Percentiles rank a stretch among this genome's conserved stretches.
phyloP scores from a whole-genome alignment of 2,329 filamentous ascomycete genomes.

The Magnaporthiopsis poae region DNA sequence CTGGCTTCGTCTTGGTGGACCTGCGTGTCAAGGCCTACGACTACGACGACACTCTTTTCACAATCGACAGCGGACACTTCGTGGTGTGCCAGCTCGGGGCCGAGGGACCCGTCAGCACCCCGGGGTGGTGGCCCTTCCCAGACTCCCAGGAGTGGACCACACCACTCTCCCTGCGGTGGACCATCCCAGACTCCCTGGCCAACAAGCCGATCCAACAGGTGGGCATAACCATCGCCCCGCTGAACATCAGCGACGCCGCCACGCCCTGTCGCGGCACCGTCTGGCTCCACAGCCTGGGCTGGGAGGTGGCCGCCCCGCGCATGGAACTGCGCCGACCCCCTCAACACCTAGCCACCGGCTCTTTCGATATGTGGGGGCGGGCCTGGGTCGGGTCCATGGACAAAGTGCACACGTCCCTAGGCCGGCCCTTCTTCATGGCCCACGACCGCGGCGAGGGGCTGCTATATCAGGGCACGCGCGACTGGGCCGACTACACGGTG shows the following conservation, averaged over 20 bases:
- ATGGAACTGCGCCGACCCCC: slow-evolving; percentile 9
- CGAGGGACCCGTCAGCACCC: neutral
- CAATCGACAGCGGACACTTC: slow-evolving; percentile 5
- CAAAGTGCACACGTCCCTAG: slow-evolving; percentile 14
- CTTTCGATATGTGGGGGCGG: slow-evolving; percentile 18
- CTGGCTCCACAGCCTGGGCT: slow-evolving; percentile 16
- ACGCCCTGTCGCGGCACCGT: slow-evolving; percentile 10
- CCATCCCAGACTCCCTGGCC: slow-evolving; percentile 15
- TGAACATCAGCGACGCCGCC: neutral
- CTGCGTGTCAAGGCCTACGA: slow-evolving; percentile 14
- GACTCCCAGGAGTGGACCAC: no score
- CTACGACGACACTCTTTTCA: slow-evolving; percentile 8
- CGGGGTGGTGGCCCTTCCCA: slow-evolving; percentile 18
- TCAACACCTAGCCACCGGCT: neutral
- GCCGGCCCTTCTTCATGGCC: slow-evolving; percentile 17
- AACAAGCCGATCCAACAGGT: slow-evolving; percentile 19
- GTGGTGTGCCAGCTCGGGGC: neutral
- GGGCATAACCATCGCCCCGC: slow-evolving; percentile 14
- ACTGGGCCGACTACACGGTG: slow-evolving; percentile 22
- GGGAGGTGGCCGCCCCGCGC: slow-evolving; percentile 13
- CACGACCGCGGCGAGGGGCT: slow-evolving; percentile 23
- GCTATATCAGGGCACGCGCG: slow-evolving; percentile 22
- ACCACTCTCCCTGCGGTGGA: no score
- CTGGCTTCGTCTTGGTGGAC: neutral
- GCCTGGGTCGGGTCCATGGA: slow-evolving; percentile 21